Evolutionary conservation across 768 basidiomycete genomes (phyloP).

Genomic region (Lactifluus piperatus): DNA sequence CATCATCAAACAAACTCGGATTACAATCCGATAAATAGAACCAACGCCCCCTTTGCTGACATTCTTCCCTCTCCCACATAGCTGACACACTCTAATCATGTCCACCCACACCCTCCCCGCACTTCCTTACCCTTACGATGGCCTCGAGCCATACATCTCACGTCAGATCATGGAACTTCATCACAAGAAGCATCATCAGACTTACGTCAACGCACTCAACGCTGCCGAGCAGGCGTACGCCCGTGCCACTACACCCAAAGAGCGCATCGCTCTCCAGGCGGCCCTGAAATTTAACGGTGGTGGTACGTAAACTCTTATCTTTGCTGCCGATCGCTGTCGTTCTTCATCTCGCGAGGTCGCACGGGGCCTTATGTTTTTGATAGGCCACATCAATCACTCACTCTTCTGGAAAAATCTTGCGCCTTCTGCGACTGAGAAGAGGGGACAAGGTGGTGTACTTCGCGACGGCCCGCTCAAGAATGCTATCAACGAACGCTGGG

Average conservation of each 20-base stretch:
- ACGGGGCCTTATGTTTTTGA: conserved; percentile 7
- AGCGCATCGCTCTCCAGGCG: conserved; percentile 79
- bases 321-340: background rate
- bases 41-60: background rate
- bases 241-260: conserved; percentile 58
- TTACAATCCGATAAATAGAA: conserved; percentile 12
- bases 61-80: background rate
- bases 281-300: conserved; percentile 96
- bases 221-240: conserved; percentile 75
- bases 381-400: conserved; percentile 89
- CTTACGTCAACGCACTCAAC: conserved; percentile 89
- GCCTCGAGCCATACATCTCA: conserved; percentile 90
- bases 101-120: conserved; percentile 53
- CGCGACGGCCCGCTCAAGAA: conserved; percentile 53
- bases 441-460: conserved; percentile 53
- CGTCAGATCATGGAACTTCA: conserved; percentile 90
- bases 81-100: conserved; percentile 10
- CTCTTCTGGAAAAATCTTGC: conserved; percentile 96
- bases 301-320: conserved; percentile 40
- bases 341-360: background rate
- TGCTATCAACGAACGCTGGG: conserved; percentile 56
- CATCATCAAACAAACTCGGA: background rate
- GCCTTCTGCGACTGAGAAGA: conserved; percentile 42
- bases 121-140: conserved; percentile 76
- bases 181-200: conserved; percentile 93